Evolutionary conservation across 1,284 basidiomycete species (phyloP).

Genomic region (Malassezia vespertilionis): DNA sequence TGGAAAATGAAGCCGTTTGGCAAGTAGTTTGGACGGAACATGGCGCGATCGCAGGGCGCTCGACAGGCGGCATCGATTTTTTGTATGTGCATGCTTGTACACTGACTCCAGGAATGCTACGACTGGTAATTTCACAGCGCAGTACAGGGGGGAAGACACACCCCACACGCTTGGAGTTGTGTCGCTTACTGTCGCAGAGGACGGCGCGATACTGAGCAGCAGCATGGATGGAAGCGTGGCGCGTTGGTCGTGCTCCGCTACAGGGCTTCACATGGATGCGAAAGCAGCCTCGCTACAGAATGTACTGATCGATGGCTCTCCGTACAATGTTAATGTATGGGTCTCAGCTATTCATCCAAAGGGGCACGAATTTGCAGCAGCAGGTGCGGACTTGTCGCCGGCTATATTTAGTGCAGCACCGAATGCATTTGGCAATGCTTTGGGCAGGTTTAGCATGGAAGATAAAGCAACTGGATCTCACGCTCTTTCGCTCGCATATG

Average conservation of each 20-base stretch:
- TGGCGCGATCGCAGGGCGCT: constrained; percentile 2
- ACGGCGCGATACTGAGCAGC: constrained; percentile 1
- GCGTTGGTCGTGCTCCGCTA: constrained; percentile 8
- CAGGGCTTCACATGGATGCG: background rate
- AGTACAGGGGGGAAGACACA: background rate
- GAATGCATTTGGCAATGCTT: constrained; percentile 6
- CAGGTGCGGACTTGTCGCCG: background rate
- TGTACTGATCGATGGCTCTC: background rate
- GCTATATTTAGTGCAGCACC: constrained; percentile 6
- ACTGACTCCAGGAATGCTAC: constrained; percentile 6
- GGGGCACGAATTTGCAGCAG: constrained; percentile 1
- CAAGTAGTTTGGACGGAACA: constrained; percentile 1
- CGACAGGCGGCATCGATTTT: constrained; percentile 1
- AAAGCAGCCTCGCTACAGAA: background rate
- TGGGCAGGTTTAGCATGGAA: background rate
- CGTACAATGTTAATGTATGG: constrained; percentile 3
- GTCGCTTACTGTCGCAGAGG: background rate
- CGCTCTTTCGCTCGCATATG: constrained; percentile 1
- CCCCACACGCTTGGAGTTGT: constrained; percentile 10
- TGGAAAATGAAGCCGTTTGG: constrained; percentile 4
- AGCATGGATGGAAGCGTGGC: constrained; percentile 11
- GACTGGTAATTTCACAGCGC: no score
- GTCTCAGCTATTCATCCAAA: constrained; percentile 7
- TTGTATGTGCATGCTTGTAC: background rate
- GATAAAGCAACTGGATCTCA: background rate